Evolutionary conservation across 495 filamentous ascomycete species (phyloP).

Genomic region (Penicillium malachiteum): DNA sequence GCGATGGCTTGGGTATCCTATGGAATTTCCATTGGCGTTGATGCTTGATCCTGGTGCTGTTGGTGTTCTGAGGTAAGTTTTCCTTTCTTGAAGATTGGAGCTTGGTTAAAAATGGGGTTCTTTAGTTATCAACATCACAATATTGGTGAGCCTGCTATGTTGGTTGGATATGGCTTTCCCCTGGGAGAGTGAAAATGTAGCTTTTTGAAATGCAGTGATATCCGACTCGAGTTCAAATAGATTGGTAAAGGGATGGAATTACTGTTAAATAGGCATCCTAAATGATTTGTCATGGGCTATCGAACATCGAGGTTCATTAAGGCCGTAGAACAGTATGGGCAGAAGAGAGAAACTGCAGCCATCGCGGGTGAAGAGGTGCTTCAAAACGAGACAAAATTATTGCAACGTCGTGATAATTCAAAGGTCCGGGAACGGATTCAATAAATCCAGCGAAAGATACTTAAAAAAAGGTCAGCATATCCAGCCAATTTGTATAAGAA

Average conservation of each 20-base stretch:
- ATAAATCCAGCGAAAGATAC: conserved; percentile 19
- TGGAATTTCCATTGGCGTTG: conserved; percentile 64
- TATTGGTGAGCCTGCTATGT: conserved; percentile 34
- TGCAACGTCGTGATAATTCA: conserved; percentile 7
- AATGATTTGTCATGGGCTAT: too few species aligned
- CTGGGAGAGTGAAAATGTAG: conserved; percentile 12
- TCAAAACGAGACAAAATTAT: conserved; percentile 18
- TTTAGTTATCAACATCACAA: conserved; percentile 35
- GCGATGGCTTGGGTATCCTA: conserved; percentile 67
- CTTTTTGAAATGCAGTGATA: too few species aligned
- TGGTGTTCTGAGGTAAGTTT: conserved; percentile 60
- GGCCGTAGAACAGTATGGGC: background rate
- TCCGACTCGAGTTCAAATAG: background rate
- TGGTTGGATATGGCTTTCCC: conserved; percentile 37
- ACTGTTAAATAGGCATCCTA: too few species aligned
- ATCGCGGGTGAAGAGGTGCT: conserved; percentile 17
- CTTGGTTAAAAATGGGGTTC: background rate
- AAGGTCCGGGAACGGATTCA: conserved; percentile 7
- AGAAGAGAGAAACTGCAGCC: conserved; percentile 13
- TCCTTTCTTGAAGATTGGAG: background rate
- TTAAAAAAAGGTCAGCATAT: background rate
- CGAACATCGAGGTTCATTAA: too few species aligned
- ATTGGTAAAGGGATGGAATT: too few species aligned
- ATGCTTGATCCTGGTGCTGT: conserved; percentile 76
- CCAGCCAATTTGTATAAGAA: background rate